A percentile compares a stretch with the other conserved stretches of the same genome.
Evolutionary conservation across 345 rosid species (phyloP).

Genomic region (Erysimum cheiranthoides): DNA sequence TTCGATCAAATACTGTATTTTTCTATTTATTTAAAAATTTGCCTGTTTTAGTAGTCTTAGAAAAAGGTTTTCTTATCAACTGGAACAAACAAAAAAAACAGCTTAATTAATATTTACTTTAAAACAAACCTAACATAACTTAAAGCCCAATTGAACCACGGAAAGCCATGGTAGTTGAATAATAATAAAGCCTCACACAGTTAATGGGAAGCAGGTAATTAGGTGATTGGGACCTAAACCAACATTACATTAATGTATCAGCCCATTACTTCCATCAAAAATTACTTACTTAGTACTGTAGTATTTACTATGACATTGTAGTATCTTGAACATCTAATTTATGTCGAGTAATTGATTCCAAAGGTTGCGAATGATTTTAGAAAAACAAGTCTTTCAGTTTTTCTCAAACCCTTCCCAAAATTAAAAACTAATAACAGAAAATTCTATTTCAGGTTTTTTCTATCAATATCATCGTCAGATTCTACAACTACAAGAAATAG

Average conservation of each 20-base stretch:
- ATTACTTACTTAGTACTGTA: background rate
- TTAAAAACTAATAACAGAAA: no score
- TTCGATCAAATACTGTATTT: background rate
- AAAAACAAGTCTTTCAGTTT: background rate
- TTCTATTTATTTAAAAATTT: background rate
- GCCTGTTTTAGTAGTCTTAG: background rate
- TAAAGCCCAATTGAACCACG: background rate
- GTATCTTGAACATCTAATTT: no score
- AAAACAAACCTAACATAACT: conserved; percentile 3
- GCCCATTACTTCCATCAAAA: background rate
- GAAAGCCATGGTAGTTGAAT: conserved; percentile 1
- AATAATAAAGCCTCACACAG: background rate
- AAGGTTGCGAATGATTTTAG: background rate
- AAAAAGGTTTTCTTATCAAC: background rate
- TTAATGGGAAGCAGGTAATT: background rate
- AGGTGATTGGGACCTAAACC: conserved; percentile 6
- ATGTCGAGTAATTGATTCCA: background rate
- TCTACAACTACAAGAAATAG: background rate
- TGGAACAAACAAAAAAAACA: background rate
- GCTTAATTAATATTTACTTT: background rate
- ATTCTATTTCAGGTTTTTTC: no score
- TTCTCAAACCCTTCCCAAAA: background rate
- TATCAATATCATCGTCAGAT: no score
- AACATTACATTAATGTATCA: background rate
- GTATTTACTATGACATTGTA: background rate